Percentiles rank a stretch among this genome's conserved stretches.
Conservation (phyloP, 306 rosid genomes). For the Oemleria cerasiformis region DNA sequence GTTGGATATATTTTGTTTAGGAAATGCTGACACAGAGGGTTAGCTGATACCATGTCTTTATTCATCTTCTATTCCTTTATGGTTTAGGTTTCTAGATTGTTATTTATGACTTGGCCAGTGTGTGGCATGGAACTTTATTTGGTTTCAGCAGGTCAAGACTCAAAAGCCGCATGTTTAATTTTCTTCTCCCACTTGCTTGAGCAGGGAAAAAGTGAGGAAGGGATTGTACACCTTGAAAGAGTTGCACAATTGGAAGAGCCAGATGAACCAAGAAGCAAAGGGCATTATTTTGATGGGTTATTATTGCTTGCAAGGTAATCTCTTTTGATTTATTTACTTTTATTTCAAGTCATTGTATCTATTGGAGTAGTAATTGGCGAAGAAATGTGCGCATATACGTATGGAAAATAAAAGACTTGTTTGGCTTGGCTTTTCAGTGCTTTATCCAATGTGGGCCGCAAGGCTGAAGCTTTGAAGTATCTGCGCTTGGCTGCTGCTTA, state of each 20-base stretch:
- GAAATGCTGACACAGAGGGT: not conserved
- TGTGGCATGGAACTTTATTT: not conserved
- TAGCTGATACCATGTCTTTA: not conserved
- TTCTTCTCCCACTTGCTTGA: conserved; percentile 19
- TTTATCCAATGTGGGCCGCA: conserved; percentile 58
- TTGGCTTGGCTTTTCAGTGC: conserved; percentile 50
- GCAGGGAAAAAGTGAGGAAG: conserved; percentile 72
- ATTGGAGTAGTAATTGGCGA: not conserved
- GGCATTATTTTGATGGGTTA: conserved; percentile 76
- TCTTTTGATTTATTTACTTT: not conserved
- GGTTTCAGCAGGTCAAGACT: not conserved
- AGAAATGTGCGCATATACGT: not conserved
- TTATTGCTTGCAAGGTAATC: conserved; percentile 74
- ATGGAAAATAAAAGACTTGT: not conserved
- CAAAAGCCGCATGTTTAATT: conserved; percentile 5
- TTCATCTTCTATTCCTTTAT: conserved; percentile 1
- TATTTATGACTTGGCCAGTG: conserved; percentile 9
- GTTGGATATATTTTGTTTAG: not conserved
- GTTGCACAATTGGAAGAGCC: conserved; percentile 75
- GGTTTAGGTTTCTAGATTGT: not conserved
- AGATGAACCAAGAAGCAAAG: conserved; percentile 63
- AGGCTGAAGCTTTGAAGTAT: conserved; percentile 72
- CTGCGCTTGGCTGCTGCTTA: conserved; percentile 72
- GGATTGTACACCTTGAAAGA: conserved; percentile 70
- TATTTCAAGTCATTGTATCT: conserved; percentile 55